These are phyloP conservation scores for Hirschioporus abietinus DNA, from an alignment of 768 basidiomycete genomes.

Conservation along the genomic window DNA sequence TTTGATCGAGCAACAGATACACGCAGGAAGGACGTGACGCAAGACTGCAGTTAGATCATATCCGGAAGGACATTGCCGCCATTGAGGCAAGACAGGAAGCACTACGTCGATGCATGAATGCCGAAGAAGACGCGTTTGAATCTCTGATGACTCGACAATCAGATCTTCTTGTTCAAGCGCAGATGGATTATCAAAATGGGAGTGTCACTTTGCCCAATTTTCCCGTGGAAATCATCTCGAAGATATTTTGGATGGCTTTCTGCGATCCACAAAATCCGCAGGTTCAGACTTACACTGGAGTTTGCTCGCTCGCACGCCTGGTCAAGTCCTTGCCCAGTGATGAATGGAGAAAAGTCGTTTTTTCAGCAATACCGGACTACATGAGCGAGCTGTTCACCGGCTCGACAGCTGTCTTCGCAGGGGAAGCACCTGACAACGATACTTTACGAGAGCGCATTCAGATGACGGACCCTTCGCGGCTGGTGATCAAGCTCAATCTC, in stretches of 20 bases:
- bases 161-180: not conserved
- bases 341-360: not conserved
- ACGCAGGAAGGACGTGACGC: not conserved
- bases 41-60: not conserved
- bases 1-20: not conserved
- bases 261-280: not conserved
- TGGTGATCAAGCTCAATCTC: not conserved
- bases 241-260: not conserved
- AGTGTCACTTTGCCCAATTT: not conserved
- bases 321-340: not conserved
- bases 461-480: not conserved
- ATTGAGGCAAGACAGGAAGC: not conserved
- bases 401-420: not conserved
- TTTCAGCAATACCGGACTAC: not conserved
- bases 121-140: not conserved
- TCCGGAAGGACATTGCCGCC: not conserved
- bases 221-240: not conserved
- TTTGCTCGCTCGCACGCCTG: not conserved
- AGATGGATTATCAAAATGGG: not conserved
- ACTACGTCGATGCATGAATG: not conserved
- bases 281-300: not conserved
- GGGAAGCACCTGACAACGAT: not conserved
- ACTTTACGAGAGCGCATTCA: not conserved
- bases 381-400: not conserved
- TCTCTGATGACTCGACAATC: not conserved